These are phyloP conservation scores for Candida sanyaensis DNA, from an alignment of 1,139 yeast genomes.

Conservation along the genomic window DNA sequence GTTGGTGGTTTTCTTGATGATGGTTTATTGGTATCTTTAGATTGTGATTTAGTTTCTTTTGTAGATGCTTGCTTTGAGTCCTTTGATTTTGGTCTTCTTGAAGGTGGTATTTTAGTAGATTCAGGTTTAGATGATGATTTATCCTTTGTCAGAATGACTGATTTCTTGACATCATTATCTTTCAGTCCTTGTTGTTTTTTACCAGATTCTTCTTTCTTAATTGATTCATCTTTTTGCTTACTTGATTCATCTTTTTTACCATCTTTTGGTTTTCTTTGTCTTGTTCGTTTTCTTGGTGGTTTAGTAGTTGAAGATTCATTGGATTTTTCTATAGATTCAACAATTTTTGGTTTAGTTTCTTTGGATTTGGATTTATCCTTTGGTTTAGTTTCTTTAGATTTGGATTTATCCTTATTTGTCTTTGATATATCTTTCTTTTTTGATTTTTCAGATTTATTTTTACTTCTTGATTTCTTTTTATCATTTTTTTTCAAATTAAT, in stretches of 20 bases:
- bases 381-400: background rate
- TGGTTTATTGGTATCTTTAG: background rate
- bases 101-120: background rate
- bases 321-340: background rate
- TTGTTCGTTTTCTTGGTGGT: background rate
- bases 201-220: background rate
- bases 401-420: background rate
- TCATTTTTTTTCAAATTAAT: background rate
- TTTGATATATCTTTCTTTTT: background rate
- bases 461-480: background rate
- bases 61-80: background rate
- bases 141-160: background rate
- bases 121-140: background rate
- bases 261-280: constrained; percentile 1
- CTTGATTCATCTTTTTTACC: background rate
- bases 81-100: constrained; percentile 1
- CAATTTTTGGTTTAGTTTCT: background rate
- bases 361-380: constrained; percentile 3
- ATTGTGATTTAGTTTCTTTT: background rate
- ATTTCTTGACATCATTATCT: background rate
- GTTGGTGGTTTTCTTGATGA: background rate
- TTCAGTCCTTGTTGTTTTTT: no score
- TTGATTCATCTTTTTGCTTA: background rate
- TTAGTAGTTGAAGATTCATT: background rate
- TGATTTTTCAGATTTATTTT: background rate